Base-by-base conservation (phyloP, 306 rosid species). In the Fagus crenata region DNA sequence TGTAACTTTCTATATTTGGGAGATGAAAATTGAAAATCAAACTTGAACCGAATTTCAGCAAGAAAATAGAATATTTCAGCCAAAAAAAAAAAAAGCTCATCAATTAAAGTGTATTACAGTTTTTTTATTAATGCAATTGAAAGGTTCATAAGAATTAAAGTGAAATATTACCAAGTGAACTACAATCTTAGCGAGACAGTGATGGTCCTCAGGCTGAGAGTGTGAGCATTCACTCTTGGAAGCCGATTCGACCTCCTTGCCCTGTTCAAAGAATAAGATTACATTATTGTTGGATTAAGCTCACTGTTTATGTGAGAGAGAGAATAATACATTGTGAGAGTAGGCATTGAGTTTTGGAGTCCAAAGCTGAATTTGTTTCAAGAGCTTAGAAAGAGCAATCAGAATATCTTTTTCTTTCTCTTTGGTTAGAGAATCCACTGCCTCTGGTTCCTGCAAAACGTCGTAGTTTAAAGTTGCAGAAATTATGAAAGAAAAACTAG, bases 331-430 rank as follows among this genome's bases (percentile, higher is more conserved):
- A 53, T 17, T 53, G 32, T 33, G 43, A 32, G 73, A 72, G 28
- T 14, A 12, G 79, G 77, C 73, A 64, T 76, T 75, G 39, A 75
- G 32, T 37, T 37, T 79, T 51, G 72, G 83, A 71, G 80, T 71
- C 79, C 87, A 82, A 64, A 73, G 61, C 78, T 78, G 80, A 81
- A 88, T 78, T 78, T 85, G 49, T 17, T 55, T 67, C 40, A 83
- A 61, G 72, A 85, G 86, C 89, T 83, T 53, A 76, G 91, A 88
- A 71, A 82, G 84, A 76, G 83, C 76, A 11, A 88, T 60, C 14
- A 88, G 84, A 74, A 88, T 75, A 46, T 76, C 63, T 12, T 77
- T 83, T 49, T 85, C 91, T 60, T 78, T 76, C 79, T 85, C 84
- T 75, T 75, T 69, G 82, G 41, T 61, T 7, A 68, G 22, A 2